Conservation (phyloP, 805 yeast species). For the Alloascoidea hylecoeti region DNA sequence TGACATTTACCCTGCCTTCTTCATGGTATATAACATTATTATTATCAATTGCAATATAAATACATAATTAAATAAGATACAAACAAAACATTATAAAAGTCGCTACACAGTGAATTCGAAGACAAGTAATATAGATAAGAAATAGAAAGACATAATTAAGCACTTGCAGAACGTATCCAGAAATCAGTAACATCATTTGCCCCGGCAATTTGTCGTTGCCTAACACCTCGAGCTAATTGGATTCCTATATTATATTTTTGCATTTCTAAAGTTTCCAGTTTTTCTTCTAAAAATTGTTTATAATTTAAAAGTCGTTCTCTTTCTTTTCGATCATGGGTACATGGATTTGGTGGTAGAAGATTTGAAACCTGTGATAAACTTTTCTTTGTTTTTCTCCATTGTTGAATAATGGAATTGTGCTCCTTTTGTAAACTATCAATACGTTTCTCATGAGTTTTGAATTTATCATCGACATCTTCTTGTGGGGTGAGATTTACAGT, state of each 20-base stretch:
- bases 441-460: background rate
- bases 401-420: background rate
- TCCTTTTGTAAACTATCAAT: background rate
- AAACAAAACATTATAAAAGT: no score
- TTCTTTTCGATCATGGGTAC: constrained; percentile 2
- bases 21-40: background rate
- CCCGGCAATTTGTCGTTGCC: no score
- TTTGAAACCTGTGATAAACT: background rate
- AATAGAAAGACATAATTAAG: no score
- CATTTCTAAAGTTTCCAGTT: constrained; percentile 1
- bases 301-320: background rate
- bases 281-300: background rate
- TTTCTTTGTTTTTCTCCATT: background rate
- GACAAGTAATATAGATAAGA: no score
- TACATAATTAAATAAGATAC: no score
- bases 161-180: no score
- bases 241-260: background rate
- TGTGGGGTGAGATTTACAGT: background rate
- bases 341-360: constrained; percentile 3
- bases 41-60: no score
- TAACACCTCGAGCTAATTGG: background rate
- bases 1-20: background rate
- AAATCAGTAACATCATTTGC: no score
- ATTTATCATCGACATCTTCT: background rate
- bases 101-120: no score